These are phyloP conservation scores for Russula earlei DNA, from an alignment of 768 basidiomycete genomes.

Conservation along the genomic window DNA sequence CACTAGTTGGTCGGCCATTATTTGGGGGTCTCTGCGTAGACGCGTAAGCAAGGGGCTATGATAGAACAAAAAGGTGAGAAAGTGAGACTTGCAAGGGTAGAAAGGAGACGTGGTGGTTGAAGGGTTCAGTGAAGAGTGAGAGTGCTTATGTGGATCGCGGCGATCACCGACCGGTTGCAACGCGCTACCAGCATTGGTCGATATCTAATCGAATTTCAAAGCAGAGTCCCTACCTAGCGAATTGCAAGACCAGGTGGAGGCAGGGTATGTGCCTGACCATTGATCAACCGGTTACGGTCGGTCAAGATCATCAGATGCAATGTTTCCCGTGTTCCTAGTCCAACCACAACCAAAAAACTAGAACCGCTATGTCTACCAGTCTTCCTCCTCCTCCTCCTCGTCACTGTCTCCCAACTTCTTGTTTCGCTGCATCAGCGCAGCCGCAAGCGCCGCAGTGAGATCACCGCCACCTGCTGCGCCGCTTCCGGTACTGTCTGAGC, in stretches of 20 bases:
- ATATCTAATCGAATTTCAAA: too few species aligned
- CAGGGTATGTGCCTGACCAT: too few species aligned
- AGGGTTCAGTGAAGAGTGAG: background rate
- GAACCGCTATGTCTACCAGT: conserved; percentile 15
- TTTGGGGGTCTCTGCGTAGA: conserved; percentile 7
- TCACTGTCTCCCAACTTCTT: conserved; percentile 77
- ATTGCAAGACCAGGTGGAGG: too few species aligned
- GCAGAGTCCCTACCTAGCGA: too few species aligned
- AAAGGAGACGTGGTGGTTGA: background rate
- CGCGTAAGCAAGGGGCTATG: background rate
- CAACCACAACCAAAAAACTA: background rate
- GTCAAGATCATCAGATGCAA: too few species aligned
- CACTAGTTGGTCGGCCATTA: conserved; percentile 49
- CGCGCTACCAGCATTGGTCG: too few species aligned
- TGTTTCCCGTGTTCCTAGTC: too few species aligned
- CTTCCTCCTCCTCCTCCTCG: conserved; percentile 29
- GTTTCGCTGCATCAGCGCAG: conserved; percentile 72
- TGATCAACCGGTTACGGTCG: too few species aligned
- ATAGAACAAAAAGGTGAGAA: background rate
- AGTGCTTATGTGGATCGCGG: conserved; percentile 1
- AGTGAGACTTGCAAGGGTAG: background rate
- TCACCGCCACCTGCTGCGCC: conserved; percentile 60
- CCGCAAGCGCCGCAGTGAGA: conserved; percentile 75
- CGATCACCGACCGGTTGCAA: conserved; percentile 2
- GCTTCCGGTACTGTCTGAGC: conserved; percentile 27